phyloP scores from a whole-genome alignment of 2,329 filamentous ascomycete genomes.

The Trichoderma simmonsii region DNA sequence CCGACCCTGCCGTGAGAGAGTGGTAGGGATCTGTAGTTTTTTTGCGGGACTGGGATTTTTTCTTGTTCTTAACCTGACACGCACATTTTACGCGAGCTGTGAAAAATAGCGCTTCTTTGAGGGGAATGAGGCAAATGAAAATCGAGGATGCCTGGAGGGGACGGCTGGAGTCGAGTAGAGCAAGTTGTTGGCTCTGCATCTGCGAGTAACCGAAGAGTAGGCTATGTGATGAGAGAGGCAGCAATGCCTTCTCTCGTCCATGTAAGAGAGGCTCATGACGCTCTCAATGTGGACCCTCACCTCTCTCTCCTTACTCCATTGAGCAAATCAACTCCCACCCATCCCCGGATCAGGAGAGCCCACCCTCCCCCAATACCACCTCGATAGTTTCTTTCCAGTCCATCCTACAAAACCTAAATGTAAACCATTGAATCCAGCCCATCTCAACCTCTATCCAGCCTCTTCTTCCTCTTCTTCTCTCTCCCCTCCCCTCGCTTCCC shows the following conservation, averaged over 20 bases:
- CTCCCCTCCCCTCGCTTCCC: background rate
- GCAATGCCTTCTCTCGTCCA: background rate
- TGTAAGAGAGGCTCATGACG: background rate
- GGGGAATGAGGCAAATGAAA: background rate
- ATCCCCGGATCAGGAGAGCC: background rate
- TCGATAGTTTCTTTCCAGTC: background rate
- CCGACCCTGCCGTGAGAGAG: background rate
- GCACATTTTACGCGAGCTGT: background rate
- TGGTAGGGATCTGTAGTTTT: background rate
- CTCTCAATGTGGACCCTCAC: background rate
- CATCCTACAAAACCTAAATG: background rate
- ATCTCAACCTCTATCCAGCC: background rate
- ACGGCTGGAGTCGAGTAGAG: background rate
- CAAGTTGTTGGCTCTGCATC: too few relatives aligned
- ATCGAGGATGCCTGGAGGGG: too few relatives aligned
- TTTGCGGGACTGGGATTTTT: background rate
- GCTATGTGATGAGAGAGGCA: background rate
- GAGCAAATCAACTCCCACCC: background rate
- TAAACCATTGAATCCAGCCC: background rate
- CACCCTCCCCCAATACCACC: background rate
- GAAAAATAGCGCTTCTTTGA: background rate
- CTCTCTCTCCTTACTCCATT: background rate
- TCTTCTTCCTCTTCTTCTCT: background rate
- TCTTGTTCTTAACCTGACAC: background rate
- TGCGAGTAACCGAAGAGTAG: too few relatives aligned